Evolutionary conservation across 805 yeast genomes (phyloP), one percentile per base, ranked within the genome.

Genomic region (Ogataea trehaloabstinens): DNA sequence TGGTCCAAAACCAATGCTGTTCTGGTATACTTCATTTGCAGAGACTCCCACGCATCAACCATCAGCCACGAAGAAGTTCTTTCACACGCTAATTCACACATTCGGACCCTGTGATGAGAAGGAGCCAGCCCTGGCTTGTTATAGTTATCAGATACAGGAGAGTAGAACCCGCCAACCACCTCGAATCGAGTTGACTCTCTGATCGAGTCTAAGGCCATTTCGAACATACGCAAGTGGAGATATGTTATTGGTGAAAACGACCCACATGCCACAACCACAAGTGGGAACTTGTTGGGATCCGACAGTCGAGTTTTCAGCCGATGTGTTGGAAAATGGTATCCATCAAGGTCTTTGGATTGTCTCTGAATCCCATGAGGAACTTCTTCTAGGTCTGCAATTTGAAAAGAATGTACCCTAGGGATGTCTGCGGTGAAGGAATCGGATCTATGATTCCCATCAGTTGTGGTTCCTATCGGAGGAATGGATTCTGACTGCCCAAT

Each of bases 31-130:
- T 80, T 74, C 1, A 86, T 85, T 63, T 93, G 99, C 44, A 93
- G 70, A 3, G 95, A 83, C 66, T 93, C 99, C 99, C 99, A 93
- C 1, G 98, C 97, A 61, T 93, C 99, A 20, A 93, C 99, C 99
- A 93, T 93, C 28, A 93, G 72, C 99, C 99, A 93, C 19, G 91
- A 81, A 4, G 93, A 81, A 0, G 99, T 93, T 55, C 99, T 74
- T 59, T 93, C 99, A 63, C 99, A 90, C 0, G 97, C 98, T 56
- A 93, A 71, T 61, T 93, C 99, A 64, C 99, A 89, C 99, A 93
- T 93, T 37, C 98, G 73, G 8, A 93, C 99, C 41, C 99, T 76
- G 61, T 93, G 96, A 45, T 72, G 73, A 0, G 97, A 73, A 0
- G 86, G 80, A 1, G 99, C 98, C 38, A 93, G 69, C 0, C 99